A percentile compares a stretch with the other conserved stretches of the same genome.
Evolutionary conservation across 1,284 basidiomycete genomes (phyloP).

Genomic region (Schizophyllum amplum): DNA sequence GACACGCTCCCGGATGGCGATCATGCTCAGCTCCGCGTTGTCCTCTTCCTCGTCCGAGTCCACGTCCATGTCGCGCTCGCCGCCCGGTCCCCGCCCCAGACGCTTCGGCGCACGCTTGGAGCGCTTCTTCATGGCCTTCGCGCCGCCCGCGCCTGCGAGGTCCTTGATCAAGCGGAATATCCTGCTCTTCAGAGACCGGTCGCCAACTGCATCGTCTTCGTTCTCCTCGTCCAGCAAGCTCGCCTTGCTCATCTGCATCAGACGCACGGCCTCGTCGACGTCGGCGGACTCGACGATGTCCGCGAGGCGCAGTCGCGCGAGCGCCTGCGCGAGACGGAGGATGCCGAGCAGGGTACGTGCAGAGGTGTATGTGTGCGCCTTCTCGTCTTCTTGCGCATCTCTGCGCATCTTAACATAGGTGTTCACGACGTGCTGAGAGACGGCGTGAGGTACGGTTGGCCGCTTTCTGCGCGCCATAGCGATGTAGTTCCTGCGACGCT

Average conservation of each 20-base stretch:
- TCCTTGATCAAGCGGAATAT: slow-evolving; percentile 88
- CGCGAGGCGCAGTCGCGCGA: slow-evolving; percentile 85
- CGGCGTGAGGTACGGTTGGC: slow-evolving; percentile 78
- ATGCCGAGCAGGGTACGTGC: slow-evolving; percentile 93
- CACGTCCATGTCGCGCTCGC: slow-evolving; percentile 62
- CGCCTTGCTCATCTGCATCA: slow-evolving; percentile 96
- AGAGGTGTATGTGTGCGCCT: slow-evolving; percentile 92
- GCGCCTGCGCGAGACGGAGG: slow-evolving; percentile 89
- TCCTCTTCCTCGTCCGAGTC: slow-evolving; percentile 50
- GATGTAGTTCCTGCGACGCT: slow-evolving; percentile 77
- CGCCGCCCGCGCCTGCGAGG: slow-evolving; percentile 50
- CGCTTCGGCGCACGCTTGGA: slow-evolving; percentile 33
- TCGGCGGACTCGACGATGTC: slow-evolving; percentile 77
- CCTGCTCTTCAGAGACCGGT: slow-evolving; percentile 73
- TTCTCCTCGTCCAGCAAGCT: slow-evolving; percentile 78
- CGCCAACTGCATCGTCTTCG: slow-evolving; percentile 57
- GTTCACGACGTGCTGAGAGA: slow-evolving; percentile 92
- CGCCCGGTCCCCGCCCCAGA: slow-evolving; percentile 59
- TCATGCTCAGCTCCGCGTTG: slow-evolving; percentile 56
- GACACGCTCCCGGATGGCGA: slow-evolving; percentile 79
- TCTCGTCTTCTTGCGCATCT: slow-evolving; percentile 87
- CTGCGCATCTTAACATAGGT: slow-evolving; percentile 95
- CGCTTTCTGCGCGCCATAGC: slow-evolving; percentile 86
- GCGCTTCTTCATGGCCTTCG: slow-evolving; percentile 28
- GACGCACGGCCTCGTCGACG: slow-evolving; percentile 92